Evolutionary conservation across 2,329 filamentous ascomycete genomes (phyloP).

Genomic region (Penicillium oxalicum): DNA sequence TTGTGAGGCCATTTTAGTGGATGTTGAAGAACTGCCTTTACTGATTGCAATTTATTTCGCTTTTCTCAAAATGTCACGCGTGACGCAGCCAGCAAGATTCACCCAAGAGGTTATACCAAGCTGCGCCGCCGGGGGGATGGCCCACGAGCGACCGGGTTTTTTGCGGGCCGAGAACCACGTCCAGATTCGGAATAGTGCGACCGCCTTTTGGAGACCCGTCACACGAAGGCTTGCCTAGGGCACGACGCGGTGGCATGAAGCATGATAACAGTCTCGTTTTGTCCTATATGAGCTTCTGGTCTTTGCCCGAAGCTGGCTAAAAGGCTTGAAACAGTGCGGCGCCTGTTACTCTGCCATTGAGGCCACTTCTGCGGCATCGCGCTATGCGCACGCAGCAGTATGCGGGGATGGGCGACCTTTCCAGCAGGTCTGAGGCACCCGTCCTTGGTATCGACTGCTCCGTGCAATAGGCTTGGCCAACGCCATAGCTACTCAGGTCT

Average conservation of each 20-base stretch:
- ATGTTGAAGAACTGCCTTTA: not conserved
- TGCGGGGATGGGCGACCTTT: slow-evolving; percentile 17
- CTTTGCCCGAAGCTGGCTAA: not conserved
- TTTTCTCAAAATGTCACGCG: not conserved
- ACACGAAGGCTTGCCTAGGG: too few species aligned
- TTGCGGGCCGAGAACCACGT: slow-evolving; percentile 8
- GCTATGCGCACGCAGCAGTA: slow-evolving; percentile 20
- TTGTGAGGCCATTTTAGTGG: slow-evolving; percentile 60
- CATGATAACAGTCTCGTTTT: too few species aligned
- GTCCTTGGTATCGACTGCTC: slow-evolving; percentile 5
- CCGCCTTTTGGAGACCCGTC: too few species aligned
- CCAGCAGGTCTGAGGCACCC: slow-evolving; percentile 17
- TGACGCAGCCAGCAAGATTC: not conserved
- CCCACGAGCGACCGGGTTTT: slow-evolving; percentile 11
- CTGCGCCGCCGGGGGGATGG: slow-evolving; percentile 10
- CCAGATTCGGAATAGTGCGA: slow-evolving; percentile 7
- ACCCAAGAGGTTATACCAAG: slow-evolving; percentile 8
- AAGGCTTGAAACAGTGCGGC: not conserved
- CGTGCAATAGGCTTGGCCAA: not conserved
- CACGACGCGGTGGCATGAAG: too few species aligned
- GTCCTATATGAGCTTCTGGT: not conserved
- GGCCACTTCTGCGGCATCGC: not conserved
- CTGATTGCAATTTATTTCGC: not conserved
- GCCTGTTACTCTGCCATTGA: not conserved
- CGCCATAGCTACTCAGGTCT: not conserved